Evolutionary conservation across 2,329 filamentous ascomycete genomes (phyloP), one percentile per base, ranked within the genome.

Genomic region (Colletotrichum sp.): DNA sequence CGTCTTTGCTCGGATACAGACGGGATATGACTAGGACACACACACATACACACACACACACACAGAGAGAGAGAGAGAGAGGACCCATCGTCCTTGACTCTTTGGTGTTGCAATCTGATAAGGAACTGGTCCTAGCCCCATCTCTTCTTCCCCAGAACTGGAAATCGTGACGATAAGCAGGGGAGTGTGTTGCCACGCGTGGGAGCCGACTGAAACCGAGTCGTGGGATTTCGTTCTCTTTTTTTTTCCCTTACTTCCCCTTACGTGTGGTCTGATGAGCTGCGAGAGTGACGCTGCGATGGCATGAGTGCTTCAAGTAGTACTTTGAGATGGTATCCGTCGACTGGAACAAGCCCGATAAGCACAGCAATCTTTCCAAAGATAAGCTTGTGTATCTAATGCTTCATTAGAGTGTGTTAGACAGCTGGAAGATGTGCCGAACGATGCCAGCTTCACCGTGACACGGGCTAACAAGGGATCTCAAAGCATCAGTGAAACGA

Each of bases 361-460:
- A 49, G 39, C 18, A 49, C 0, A 12, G 39, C 18, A 49, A n/a
- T n/a, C 9, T n/a, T 5, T 26, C 24, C 24, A 26, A 12, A 49
- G 18, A 49, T n/a, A 4, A 3, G 18, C 0, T 49, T 49, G 18
- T 49, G 39, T 49, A 18, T 44, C 3, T 1, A 44, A 2, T 44
- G 16, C 36, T 49, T 49, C 39, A 16, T 39, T n/a, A 1, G 1
- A 49, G 0, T n/a, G 18, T 3, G 3, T n/a, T 49, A 1, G 0
- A n/a, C 39, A 49, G 18, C 9, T n/a, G 18, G 39, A 4, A 49
- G 39, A 49, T 49, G 18, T 49, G 36, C 5, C 36, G 8, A 44
- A 44, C 36, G 36, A 44, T 44, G 36, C 5, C 16, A 5, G 36
- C 36, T 44, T 44, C 36, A 26, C 24, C 5, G 24, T 26, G 5